These are phyloP conservation scores for Dioszegia aurantiaca DNA, from an alignment of 768 basidiomycete genomes.

Conservation along the genomic window DNA sequence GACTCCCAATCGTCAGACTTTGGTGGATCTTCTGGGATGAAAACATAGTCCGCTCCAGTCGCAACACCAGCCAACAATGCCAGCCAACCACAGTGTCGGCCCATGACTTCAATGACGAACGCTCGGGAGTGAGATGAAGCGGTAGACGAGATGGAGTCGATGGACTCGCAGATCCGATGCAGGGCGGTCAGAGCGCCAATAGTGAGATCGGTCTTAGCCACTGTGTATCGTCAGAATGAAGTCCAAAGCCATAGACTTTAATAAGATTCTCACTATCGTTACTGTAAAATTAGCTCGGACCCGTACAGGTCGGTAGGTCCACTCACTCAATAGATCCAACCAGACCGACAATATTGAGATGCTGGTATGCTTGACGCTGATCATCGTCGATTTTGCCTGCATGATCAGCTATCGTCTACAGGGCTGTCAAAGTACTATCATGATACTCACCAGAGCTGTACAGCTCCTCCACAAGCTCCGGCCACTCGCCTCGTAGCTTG, in stretches of 20 bases:
- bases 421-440: neutral
- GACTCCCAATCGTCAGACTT: slow-evolving; percentile 77
- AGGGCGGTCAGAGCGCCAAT: slow-evolving; percentile 95
- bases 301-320: too few species aligned
- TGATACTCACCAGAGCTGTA: slow-evolving; percentile 59
- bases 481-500: slow-evolving; percentile 91
- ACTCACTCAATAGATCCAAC: slow-evolving; percentile 87
- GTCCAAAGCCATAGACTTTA: too few species aligned
- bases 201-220: slow-evolving; percentile 95
- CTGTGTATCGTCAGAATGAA: slow-evolving; percentile 50
- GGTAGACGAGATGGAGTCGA: slow-evolving; percentile 97
- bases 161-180: slow-evolving; percentile 93
- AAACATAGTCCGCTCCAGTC: slow-evolving; percentile 89
- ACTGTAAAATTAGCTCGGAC: too few species aligned
- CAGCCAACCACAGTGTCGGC: slow-evolving; percentile 99
- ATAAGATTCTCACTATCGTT: too few species aligned
- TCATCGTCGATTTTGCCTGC: slow-evolving; percentile 70
- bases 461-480: slow-evolving; percentile 70
- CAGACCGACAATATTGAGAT: slow-evolving; percentile 94
- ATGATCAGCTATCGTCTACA: neutral
- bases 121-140: slow-evolving; percentile 93
- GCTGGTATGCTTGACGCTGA: slow-evolving; percentile 68
- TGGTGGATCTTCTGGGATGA: slow-evolving; percentile 93
- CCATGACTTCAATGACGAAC: slow-evolving; percentile 99
- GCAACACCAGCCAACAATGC: slow-evolving; percentile 89